Evolutionary conservation across 495 filamentous ascomycete genomes (phyloP), one percentile per base, ranked within the genome.

Genomic region (Astrocystis sublimbata): DNA sequence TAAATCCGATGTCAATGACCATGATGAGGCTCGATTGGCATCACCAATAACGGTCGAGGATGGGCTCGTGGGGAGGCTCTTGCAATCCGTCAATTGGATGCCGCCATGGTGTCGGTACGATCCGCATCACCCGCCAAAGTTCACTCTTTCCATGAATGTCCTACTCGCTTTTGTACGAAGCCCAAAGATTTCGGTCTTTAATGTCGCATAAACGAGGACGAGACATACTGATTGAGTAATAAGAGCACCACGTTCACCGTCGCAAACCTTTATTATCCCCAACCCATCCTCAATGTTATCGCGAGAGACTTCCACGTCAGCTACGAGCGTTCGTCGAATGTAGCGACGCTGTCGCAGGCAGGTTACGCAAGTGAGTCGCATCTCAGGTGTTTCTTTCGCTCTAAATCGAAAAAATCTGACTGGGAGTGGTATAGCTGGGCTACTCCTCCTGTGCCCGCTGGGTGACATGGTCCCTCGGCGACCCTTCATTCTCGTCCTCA

Each of bases 261-360:
- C 41, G 87, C 88, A n/a, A 92, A 91, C 69, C 75, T 92, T 4
- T 91, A 92, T 72, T 91, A 92, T 64, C 82, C 81, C 15, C 88
- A 92, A 45, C 89, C 88, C 0, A 85, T 92, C 49, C 77, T 90
- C 4, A 84, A 90, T 64, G 77, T 85, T n/a, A 70, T 91, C 31
- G 88, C 89, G 0, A 58, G 75, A 15, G 83, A 85, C 30, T 91
- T 92, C 68, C 40, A 78, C 58, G 85, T 92, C 42, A 78, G 77
- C 9, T 79, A 85, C 52, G 83, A 87, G 62, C 70, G 74, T 24
- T 79, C 80, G 26, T 84, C 83, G 7, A 65, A 67, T 42, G 63
- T 93, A 56, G 87, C 90, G 7, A 91, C 90, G 2, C 75, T 90
- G n/a, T 86, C 87, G 63, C 90, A 93, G 69, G 88, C 88, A 2